These are phyloP conservation scores for Corchorus capsularis DNA, from an alignment of 345 rosid species.

Conservation along the genomic window DNA sequence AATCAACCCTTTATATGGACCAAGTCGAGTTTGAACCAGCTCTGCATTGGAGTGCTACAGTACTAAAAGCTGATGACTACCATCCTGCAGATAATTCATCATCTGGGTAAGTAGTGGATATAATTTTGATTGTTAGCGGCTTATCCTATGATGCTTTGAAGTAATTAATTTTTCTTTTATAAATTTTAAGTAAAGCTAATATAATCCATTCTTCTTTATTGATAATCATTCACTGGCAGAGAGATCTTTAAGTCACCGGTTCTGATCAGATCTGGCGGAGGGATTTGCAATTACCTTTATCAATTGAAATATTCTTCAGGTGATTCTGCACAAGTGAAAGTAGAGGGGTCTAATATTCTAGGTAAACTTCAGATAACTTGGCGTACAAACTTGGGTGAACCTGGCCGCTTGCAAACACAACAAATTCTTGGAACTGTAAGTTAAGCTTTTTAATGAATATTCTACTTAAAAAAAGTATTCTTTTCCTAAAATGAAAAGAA, in stretches of 20 bases:
- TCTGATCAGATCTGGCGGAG: conserved; percentile 89
- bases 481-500: not conserved
- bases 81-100: conserved; percentile 36
- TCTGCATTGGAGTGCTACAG: conserved; percentile 71
- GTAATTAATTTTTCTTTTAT: not conserved
- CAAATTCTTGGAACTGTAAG: conserved; percentile 95
- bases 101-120: conserved; percentile 43
- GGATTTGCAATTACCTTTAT: conserved; percentile 85
- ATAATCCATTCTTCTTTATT: conserved; percentile 9
- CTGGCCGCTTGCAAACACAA: conserved; percentile 97
- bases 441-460: conserved; percentile 8
- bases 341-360: conserved; percentile 71
- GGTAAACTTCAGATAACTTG: conserved; percentile 97
- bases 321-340: conserved; percentile 48
- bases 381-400: conserved; percentile 97
- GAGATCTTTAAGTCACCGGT: conserved; percentile 68
- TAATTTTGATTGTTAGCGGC: conserved; percentile 4
- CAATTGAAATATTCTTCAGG: conserved; percentile 52
- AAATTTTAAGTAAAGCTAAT: not conserved
- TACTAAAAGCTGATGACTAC: conserved; percentile 57
- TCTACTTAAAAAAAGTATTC: not conserved
- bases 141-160: not conserved
- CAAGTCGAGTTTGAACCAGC: conserved; percentile 99
- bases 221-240: conserved; percentile 38
- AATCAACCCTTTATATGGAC: conserved; percentile 89